These are phyloP conservation scores for Chaetomidium leptoderma DNA, from an alignment of 495 filamentous ascomycete species.

Conservation along the genomic window DNA sequence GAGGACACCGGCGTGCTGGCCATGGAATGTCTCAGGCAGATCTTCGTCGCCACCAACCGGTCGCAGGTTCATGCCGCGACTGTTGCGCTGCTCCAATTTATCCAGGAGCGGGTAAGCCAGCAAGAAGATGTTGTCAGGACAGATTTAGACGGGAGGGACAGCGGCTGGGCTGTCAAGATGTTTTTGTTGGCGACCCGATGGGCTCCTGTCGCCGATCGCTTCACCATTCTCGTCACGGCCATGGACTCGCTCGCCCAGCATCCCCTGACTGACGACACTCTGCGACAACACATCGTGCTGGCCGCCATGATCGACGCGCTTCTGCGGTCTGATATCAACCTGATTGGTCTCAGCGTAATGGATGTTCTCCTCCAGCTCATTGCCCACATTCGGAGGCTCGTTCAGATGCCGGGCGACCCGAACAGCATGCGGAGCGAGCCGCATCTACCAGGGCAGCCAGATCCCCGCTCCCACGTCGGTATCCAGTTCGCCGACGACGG, in stretches of 20 bases:
- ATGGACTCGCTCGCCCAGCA: slow-evolving; percentile 68
- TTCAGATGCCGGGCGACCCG: slow-evolving; percentile 58
- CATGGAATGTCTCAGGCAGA: slow-evolving; percentile 72
- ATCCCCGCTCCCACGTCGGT: slow-evolving; percentile 26
- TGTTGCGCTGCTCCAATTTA: slow-evolving; percentile 63
- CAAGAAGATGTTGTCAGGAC: slow-evolving; percentile 42
- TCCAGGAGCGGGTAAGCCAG: slow-evolving; percentile 54
- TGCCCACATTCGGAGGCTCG: slow-evolving; percentile 67
- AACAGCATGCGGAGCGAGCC: slow-evolving; percentile 36
- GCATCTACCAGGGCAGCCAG: slow-evolving; percentile 25
- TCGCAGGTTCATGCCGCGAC: slow-evolving; percentile 73
- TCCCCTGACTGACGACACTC: slow-evolving; percentile 58
- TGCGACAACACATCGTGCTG: slow-evolving; percentile 67
- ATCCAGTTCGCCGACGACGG: slow-evolving; percentile 28
- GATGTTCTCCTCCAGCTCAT: slow-evolving; percentile 80
- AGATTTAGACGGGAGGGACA: slow-evolving; percentile 34
- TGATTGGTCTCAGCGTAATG: slow-evolving; percentile 92
- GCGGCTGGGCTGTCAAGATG: slow-evolving; percentile 73
- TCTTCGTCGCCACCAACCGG: slow-evolving; percentile 71
- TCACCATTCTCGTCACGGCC: slow-evolving; percentile 73
- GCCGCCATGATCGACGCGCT: slow-evolving; percentile 71
- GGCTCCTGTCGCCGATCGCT: slow-evolving; percentile 89
- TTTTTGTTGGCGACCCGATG: slow-evolving; percentile 72
- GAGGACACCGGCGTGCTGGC: slow-evolving; percentile 80
- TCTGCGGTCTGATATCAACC: slow-evolving; percentile 80